Base-by-base conservation (phyloP, 2,329 filamentous ascomycete species). In the Aspergillus sp. region DNA sequence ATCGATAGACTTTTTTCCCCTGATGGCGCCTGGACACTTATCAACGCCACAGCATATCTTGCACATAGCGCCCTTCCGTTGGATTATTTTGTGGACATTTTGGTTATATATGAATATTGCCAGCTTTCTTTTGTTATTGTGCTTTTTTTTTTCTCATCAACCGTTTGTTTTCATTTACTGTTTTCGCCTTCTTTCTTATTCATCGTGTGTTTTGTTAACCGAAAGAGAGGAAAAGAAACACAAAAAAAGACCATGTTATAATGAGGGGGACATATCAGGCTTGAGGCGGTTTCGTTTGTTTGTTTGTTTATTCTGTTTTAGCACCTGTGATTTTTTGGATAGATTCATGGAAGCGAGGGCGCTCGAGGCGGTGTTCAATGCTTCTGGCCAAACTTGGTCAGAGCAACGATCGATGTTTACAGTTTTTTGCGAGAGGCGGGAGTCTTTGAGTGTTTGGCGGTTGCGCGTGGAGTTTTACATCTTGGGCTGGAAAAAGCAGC, bases 341-440 rank as follows among this genome's bases (percentile, higher is more conserved):
- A 58, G 56, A 63, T 29, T 55, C 50, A 58, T 52, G 52, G 53
- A 49, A 65, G 64, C 62, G 49, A 59, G 59, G 62, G 63, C 63
- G 71, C 49, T 68, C 53, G 77, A 75, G 20, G 77, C 79, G 61
- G 71, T 70, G 59, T 20, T 56, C 24, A 51, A 55, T 55, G 31
- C 22, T 29, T 57, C 52, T 52, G 54, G 42, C 24, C 49, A 22
- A 12, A 1, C 5, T 12, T 22, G 45, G 22, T 18, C 20, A 47
- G 45, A 24, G 22, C 45, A 47, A 47, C 18, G 45, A 47, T 20
- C 45, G 22, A 47, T 47, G 22, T 47, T 47, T 42, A 42, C 18
- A 47, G 45, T 22, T 47, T 47, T 22, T 11, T 47, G 18, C 45
- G 45, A 11, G 22, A 20, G 45, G 16, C 16, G 10, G 45, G 45